phyloP scores from a whole-genome alignment of 1,284 basidiomycete genomes.

The Caloboletus inedulis region DNA sequence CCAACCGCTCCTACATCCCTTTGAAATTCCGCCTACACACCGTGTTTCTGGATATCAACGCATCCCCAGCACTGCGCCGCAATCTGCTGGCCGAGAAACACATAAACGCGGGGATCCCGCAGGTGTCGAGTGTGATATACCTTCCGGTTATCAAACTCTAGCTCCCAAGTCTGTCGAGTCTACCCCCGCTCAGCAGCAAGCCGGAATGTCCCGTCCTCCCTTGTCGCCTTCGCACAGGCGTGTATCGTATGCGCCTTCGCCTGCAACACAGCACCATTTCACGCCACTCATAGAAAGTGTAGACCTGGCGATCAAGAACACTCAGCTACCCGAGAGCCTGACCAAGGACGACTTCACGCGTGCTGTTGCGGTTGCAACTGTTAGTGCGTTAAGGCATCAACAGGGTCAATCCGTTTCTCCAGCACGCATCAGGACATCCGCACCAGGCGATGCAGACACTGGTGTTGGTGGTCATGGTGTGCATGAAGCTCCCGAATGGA shows the following conservation, averaged over 20 bases:
- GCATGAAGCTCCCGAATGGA: conserved; percentile 97
- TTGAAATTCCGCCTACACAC: conserved; percentile 55
- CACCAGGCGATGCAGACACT: conserved; percentile 35
- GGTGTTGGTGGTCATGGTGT: conserved; percentile 68
- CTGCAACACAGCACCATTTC: conserved; percentile 40
- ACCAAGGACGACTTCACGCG: conserved; percentile 86
- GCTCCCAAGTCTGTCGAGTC: conserved; percentile 25
- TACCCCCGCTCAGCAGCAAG: conserved; percentile 14
- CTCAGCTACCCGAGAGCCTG: conserved; percentile 61
- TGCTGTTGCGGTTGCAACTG: conserved; percentile 88
- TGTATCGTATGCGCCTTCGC: conserved; percentile 55
- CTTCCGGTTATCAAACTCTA: conserved; percentile 43
- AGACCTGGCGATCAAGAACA: conserved; percentile 66
- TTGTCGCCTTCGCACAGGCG: conserved; percentile 41
- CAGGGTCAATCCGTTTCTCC: conserved; percentile 54
- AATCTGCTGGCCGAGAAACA: conserved; percentile 26
- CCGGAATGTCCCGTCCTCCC: conserved; percentile 18
- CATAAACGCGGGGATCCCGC: conserved; percentile 47
- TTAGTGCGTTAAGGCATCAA: conserved; percentile 78
- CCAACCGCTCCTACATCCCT: conserved; percentile 72
- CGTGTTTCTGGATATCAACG: conserved; percentile 70
- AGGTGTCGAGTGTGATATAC: conserved; percentile 31
- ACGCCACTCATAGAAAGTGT: conserved; percentile 78
- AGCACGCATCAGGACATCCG: conserved; percentile 37
- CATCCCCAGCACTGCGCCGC: conserved; percentile 26